A percentile compares a stretch with the other conserved stretches of the same genome.
These are phyloP conservation scores for Pythium chondricola DNA, from an alignment of 352 stramenopile species.

Conservation along the genomic window DNA sequence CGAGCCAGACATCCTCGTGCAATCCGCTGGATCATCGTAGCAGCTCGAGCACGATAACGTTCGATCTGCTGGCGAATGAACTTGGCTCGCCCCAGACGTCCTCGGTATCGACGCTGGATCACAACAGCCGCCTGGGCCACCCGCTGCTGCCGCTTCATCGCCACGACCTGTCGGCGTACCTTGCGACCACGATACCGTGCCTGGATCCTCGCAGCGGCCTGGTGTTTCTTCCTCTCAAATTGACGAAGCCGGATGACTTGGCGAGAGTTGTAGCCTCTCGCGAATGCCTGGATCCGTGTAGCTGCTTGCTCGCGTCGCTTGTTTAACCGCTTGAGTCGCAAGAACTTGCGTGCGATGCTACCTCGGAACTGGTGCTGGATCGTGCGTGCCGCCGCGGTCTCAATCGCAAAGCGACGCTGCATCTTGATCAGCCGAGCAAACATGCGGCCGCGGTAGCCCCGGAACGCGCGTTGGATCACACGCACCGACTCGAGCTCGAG, in stretches of 20 bases:
- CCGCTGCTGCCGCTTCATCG: slow-evolving; percentile 12
- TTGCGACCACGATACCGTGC: slow-evolving; percentile 52
- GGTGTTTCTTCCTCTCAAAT: slow-evolving; percentile 21
- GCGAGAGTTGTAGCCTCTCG: slow-evolving; percentile 33
- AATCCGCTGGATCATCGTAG: slow-evolving; percentile 50
- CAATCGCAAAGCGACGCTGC: slow-evolving; percentile 30
- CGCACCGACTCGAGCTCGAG: slow-evolving; percentile 43
- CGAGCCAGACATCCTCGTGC: slow-evolving; percentile 33
- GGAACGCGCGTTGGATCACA: slow-evolving; percentile 55
- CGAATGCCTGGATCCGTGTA: slow-evolving; percentile 44
- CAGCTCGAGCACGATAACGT: slow-evolving; percentile 31
- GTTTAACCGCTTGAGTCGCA: slow-evolving; percentile 45
- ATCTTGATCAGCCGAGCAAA: slow-evolving; percentile 41
- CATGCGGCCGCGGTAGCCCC: slow-evolving; percentile 37
- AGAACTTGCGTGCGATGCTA: slow-evolving; percentile 52
- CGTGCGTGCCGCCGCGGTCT: slow-evolving; percentile 35
- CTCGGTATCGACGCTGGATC: slow-evolving; percentile 68
- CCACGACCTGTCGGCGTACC: slow-evolving; percentile 25
- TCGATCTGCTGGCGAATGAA: slow-evolving; percentile 60
- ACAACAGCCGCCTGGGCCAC: slow-evolving; percentile 41
- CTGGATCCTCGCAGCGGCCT: slow-evolving; percentile 49
- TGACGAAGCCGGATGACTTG: slow-evolving; percentile 16
- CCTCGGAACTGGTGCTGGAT: slow-evolving; percentile 62
- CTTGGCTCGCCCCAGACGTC: slow-evolving; percentile 50
- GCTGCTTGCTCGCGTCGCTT: slow-evolving; percentile 33